A percentile compares a stretch with the other conserved stretches of the same genome.
phyloP scores from a whole-genome alignment of 148 eudicot genomes.

The Simmondsia chinensis region DNA sequence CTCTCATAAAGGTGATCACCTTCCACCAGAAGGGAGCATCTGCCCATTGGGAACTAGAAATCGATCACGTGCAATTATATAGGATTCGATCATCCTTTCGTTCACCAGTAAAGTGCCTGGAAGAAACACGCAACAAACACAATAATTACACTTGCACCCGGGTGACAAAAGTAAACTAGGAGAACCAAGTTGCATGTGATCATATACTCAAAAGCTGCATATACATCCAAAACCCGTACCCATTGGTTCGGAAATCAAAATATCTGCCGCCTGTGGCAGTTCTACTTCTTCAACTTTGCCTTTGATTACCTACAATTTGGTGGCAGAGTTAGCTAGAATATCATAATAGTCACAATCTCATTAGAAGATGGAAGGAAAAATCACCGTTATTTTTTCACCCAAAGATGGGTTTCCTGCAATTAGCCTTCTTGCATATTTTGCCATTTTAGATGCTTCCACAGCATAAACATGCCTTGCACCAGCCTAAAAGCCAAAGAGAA shows the following conservation, averaged over 20 bases:
- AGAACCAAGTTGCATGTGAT: too few species aligned
- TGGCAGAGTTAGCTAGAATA: conserved; percentile 3
- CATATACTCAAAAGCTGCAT: too few species aligned
- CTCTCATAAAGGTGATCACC: conserved; percentile 28
- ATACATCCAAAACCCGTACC: too few species aligned
- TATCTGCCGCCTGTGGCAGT: conserved; percentile 93
- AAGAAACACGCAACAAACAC: not conserved
- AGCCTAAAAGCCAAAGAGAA: conserved; percentile 33
- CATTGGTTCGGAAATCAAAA: conserved; percentile 95
- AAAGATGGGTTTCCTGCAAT: conserved; percentile 84
- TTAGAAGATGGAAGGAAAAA: conserved; percentile 1
- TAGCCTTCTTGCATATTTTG: conserved; percentile 85
- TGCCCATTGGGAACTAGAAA: conserved; percentile 89
- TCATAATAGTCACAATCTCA: not conserved
- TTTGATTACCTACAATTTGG: conserved; percentile 56
- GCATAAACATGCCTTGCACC: conserved; percentile 99
- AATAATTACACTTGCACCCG: not conserved
- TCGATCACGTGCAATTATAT: conserved; percentile 92
- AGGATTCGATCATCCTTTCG: conserved; percentile 96
- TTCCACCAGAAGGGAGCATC: conserved; percentile 95
- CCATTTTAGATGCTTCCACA: conserved; percentile 99
- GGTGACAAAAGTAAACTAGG: too few species aligned
- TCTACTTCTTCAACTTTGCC: conserved; percentile 96
- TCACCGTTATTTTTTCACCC: conserved; percentile 73
- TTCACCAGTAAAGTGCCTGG: conserved; percentile 87